Conservation (phyloP, 2,329 filamentous ascomycete species). For the Ophiostoma populinum region DNA sequence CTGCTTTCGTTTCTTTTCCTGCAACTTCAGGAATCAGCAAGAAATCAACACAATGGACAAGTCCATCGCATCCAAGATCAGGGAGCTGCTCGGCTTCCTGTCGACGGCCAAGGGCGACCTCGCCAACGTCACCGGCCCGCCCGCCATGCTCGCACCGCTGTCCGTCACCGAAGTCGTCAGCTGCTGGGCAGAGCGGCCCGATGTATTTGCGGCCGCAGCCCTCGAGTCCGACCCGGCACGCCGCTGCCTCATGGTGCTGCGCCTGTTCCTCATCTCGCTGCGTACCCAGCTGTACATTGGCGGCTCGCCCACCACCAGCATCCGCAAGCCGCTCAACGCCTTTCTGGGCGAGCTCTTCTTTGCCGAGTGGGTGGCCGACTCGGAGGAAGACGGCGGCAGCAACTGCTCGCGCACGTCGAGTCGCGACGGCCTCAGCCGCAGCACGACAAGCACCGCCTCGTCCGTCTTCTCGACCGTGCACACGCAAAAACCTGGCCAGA, state of each 20-base stretch:
- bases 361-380: constrained; percentile 24
- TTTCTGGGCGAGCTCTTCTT: constrained; percentile 35
- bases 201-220: constrained; percentile 29
- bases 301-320: constrained; percentile 27
- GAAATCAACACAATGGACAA: constrained; percentile 14
- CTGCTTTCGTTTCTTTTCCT: too few species aligned
- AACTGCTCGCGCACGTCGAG: constrained; percentile 10
- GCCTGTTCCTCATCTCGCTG: constrained; percentile 29
- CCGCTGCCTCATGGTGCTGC: constrained; percentile 28
- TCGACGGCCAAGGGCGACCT: constrained; percentile 29
- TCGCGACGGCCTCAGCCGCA: too few species aligned
- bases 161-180: constrained; percentile 34
- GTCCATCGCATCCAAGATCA: constrained; percentile 16
- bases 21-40: too few species aligned
- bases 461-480: neutral
- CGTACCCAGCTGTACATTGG: constrained; percentile 29
- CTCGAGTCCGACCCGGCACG: constrained; percentile 24
- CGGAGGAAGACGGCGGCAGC: constrained; percentile 16
- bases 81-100: constrained; percentile 18
- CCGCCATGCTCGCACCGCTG: constrained; percentile 28
- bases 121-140: constrained; percentile 32
- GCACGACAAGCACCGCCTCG: neutral
- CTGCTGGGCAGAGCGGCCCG: constrained; percentile 31
- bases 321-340: constrained; percentile 36
- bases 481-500: neutral